Evolutionary conservation across 2,329 filamentous ascomycete species (phyloP).

Genomic region (Fusarium multiceps): DNA sequence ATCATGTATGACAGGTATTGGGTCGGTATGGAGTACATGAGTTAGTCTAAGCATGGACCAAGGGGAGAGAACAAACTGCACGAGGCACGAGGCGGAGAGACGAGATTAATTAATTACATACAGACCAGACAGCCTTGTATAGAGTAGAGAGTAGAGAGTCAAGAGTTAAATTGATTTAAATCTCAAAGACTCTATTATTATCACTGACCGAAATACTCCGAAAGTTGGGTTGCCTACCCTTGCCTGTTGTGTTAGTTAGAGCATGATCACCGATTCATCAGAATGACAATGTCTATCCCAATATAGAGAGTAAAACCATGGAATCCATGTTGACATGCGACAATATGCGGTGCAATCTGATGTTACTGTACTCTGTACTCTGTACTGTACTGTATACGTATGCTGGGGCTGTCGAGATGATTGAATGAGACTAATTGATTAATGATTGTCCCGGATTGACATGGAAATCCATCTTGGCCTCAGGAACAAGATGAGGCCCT

Average conservation of each 20-base stretch:
- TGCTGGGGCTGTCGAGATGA: conserved; percentile 22
- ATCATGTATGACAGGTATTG: conserved; percentile 2
- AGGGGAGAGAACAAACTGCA: conserved; percentile 6
- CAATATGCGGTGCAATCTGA: not conserved
- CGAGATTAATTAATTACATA: conserved; percentile 6
- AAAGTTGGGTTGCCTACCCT: conserved; percentile 32
- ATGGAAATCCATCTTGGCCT: conserved; percentile 14
- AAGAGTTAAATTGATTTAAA: not conserved
- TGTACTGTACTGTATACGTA: not conserved
- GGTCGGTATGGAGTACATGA: conserved; percentile 11
- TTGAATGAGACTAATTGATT: not conserved
- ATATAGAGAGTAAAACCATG: conserved; percentile 1
- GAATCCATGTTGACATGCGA: conserved; percentile 17
- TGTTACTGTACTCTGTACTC: not conserved
- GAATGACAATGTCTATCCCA: conserved; percentile 8
- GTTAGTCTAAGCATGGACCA: conserved; percentile 17
- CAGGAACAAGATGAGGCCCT: conserved; percentile 26
- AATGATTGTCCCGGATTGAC: conserved; percentile 20
- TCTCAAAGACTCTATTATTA: not conserved
- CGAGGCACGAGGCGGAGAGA: conserved; percentile 19
- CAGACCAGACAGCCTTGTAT: conserved; percentile 9
- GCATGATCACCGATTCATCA: conserved; percentile 32
- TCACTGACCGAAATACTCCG: conserved; percentile 35
- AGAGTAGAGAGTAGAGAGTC: not conserved
- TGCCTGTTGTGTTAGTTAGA: not conserved